A percentile compares a stretch with the other conserved stretches of the same genome.
Conservation (phyloP, 169 alveolate genomes). For the Plasmodium vivax region DNA sequence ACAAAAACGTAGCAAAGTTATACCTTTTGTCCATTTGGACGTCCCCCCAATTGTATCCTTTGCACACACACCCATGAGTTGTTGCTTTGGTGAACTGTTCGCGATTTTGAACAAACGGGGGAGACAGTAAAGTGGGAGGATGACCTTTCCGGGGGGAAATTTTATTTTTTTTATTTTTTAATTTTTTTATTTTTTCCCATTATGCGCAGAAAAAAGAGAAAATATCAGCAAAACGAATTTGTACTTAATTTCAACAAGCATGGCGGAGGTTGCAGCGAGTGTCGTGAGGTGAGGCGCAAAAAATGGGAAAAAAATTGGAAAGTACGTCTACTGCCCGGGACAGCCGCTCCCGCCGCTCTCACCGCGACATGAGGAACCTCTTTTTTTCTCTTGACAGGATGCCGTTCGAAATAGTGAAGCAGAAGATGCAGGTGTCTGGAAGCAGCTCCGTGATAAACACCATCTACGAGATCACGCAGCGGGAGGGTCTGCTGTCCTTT, state of each 20-base stretch:
- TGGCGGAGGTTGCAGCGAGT: conserved; percentile 49
- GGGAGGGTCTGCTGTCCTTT: conserved; percentile 87
- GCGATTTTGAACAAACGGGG: background rate
- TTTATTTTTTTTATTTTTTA: background rate
- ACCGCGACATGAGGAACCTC: background rate
- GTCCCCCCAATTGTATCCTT: background rate
- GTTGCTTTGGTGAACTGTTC: background rate
- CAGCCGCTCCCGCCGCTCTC: background rate
- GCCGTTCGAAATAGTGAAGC: conserved; percentile 94
- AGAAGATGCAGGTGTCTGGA: conserved; percentile 90
- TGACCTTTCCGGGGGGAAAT: background rate
- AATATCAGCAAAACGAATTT: conserved; percentile 42
- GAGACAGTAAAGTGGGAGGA: background rate
- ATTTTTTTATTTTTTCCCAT: background rate
- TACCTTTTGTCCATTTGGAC: background rate
- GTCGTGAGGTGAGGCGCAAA: conserved; percentile 11
- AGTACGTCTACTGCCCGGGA: background rate
- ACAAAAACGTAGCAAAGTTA: background rate
- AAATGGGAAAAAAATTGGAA: conserved; percentile 1
- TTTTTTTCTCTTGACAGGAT: conserved; percentile 78
- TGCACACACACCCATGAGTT: background rate
- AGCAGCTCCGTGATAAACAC: conserved; percentile 81
- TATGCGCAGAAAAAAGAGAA: conserved; percentile 19
- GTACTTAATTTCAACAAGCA: conserved; percentile 47
- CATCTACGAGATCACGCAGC: conserved; percentile 78